Percentiles rank a stretch among this genome's conserved stretches.
phyloP scores from a whole-genome alignment of 1,284 basidiomycete genomes.

The Flammula alnicola region DNA sequence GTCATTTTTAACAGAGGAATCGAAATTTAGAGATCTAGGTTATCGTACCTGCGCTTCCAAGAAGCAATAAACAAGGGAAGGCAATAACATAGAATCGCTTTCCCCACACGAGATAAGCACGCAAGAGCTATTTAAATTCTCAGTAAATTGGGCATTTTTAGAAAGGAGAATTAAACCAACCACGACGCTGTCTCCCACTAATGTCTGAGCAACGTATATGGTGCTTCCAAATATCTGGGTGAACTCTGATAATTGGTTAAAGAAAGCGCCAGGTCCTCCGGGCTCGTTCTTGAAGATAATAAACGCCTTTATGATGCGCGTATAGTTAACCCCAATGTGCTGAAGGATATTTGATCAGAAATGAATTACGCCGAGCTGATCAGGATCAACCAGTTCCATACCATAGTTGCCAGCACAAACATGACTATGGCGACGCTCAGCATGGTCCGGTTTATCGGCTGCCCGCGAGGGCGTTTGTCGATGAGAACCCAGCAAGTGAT shows the following conservation, averaged over 20 bases:
- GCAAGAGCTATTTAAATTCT: not conserved
- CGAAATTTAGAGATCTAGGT: not conserved
- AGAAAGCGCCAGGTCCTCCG: slow-evolving; percentile 2
- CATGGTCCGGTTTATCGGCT: slow-evolving; percentile 4
- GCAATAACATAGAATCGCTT: slow-evolving; percentile 1
- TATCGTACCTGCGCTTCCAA: not conserved
- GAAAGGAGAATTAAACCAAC: not conserved
- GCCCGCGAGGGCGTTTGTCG: not conserved
- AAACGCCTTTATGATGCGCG: slow-evolving; percentile 3
- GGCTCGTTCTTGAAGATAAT: slow-evolving; percentile 1
- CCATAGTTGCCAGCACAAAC: slow-evolving; percentile 5
- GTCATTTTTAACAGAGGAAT: not conserved
- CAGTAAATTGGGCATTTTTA: not conserved
- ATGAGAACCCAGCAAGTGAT: slow-evolving; percentile 6
- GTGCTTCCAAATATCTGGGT: slow-evolving; percentile 3
- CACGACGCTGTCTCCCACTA: slow-evolving; percentile 4
- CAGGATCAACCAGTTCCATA: no score
- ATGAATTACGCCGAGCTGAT: no score
- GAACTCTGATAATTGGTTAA: slow-evolving; percentile 1
- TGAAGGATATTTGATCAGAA: not conserved
- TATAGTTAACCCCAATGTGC: slow-evolving; percentile 2
- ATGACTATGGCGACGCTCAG: not conserved
- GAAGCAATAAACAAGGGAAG: not conserved
- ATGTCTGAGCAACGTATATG: slow-evolving; percentile 3
- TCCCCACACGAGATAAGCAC: slow-evolving; percentile 7